Evolutionary conservation across 768 basidiomycete species (phyloP), one percentile per base, ranked within the genome.

Genomic region (Hypsizygus marmoreus): DNA sequence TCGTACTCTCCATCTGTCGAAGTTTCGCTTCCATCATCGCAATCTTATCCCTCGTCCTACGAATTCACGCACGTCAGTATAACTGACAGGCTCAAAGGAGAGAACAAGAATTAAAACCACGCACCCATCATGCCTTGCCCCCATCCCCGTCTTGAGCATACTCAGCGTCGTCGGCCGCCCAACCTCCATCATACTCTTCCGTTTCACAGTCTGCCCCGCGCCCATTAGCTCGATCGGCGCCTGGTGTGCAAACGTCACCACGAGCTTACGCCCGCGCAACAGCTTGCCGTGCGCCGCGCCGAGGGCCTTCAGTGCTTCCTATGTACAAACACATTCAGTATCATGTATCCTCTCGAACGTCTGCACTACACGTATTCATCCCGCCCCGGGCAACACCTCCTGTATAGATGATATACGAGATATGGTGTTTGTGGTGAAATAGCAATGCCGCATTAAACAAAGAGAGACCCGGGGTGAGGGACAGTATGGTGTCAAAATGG

Each of bases 11-110:
- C 79, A 97, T 82, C 51, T 91, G 81, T 13, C 83, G 79, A 17
- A 99, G 73, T 66, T 99, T 99, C 2, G 95, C 95, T 67, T 99
- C 97, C 78, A 97, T 88, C 58, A 86, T 80, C 6, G 94, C 93
- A 55, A 99, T 99, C 68, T 97, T 97, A 56, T 83, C 84, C 33
- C 78, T 71, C 2, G 91, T 94, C 39, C 90, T 95, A 58, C n/a
- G n/a, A n/a, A n/a, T n/a, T n/a, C n/a, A n/a, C n/a, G n/a, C 45
- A 54, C 10, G 14, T 14, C 10, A 35, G 57, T 57, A 45, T 39
- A 28, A 45, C 19, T 17, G 24, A 16, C 38, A 32, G 17, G 30
- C 13, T 23, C 14, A 7, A 54, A 49, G 19, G 24, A 8, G 25
- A n/a, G 29, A 20, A 28, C 12, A 30, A 7, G 16, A 6, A 43